Evolutionary conservation across 257 asterid genomes (phyloP).

Genomic region (Nicotiana obtusifolia): DNA sequence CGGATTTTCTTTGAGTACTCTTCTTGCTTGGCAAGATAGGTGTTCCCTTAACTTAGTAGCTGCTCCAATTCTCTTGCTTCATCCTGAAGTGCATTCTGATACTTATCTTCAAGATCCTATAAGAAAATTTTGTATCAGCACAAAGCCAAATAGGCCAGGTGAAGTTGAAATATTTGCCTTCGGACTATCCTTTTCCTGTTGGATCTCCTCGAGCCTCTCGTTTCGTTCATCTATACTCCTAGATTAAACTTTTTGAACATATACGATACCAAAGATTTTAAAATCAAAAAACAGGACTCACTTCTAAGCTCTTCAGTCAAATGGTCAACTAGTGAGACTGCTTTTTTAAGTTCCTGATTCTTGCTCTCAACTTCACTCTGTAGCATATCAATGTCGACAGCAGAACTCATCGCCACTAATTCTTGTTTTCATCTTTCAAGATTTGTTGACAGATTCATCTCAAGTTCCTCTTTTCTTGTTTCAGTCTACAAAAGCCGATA

Average conservation of each 20-base stretch:
- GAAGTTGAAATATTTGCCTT: slow-evolving; percentile 49
- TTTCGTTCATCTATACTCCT: slow-evolving; percentile 47
- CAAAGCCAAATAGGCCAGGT: slow-evolving; percentile 10
- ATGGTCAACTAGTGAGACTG: slow-evolving; percentile 44
- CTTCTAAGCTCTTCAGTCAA: slow-evolving; percentile 68
- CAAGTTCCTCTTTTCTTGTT: slow-evolving; percentile 89
- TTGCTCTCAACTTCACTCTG: slow-evolving; percentile 74
- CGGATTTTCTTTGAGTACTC: slow-evolving; percentile 86
- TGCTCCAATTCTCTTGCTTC: slow-evolving; percentile 87
- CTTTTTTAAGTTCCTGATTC: slow-evolving; percentile 71
- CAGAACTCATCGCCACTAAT: slow-evolving; percentile 67
- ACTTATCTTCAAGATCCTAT: slow-evolving; percentile 64
- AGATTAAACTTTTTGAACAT: slow-evolving; percentile 14
- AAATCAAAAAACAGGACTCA: slow-evolving; percentile 26
- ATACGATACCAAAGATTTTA: slow-evolving; percentile 9
- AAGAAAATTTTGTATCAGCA: slow-evolving; percentile 11
- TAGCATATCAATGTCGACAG: slow-evolving; percentile 61
- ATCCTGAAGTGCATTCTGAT: slow-evolving; percentile 69
- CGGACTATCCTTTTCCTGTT: slow-evolving; percentile 55
- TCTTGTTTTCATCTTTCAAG: slow-evolving; percentile 93
- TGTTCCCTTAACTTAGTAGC: slow-evolving; percentile 64
- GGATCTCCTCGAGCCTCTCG: slow-evolving; percentile 56
- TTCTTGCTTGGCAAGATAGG: slow-evolving; percentile 75
- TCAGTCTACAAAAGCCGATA: slow-evolving; percentile 53
- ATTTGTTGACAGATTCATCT: slow-evolving; percentile 92